Conservation (phyloP, 2,329 filamentous ascomycete species). For the Trichocomaceae sp. region DNA sequence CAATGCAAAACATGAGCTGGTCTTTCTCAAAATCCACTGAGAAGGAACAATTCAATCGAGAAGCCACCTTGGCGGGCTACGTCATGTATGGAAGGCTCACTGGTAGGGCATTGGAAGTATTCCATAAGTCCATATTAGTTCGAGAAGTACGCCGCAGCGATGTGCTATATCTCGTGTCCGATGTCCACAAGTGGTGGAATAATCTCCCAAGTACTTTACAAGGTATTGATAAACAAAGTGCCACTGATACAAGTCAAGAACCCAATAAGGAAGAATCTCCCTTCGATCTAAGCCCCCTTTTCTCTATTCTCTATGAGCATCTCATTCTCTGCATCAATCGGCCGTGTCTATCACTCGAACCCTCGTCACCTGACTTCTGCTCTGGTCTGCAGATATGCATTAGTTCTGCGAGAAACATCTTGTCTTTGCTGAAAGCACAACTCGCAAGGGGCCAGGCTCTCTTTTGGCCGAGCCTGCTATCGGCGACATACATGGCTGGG, state of each 20-base stretch:
- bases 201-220: conserved; percentile 28
- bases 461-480: conserved; percentile 36
- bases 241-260: not conserved
- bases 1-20: not conserved
- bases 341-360: conserved; percentile 33
- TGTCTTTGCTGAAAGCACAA: conserved; percentile 31
- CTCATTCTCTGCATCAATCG: conserved; percentile 36
- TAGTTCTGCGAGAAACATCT: conserved; percentile 32
- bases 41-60: conserved; percentile 17
- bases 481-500: conserved; percentile 37
- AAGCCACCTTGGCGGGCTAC: conserved; percentile 32
- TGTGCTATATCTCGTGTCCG: conserved; percentile 33
- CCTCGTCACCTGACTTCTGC: conserved; percentile 34
- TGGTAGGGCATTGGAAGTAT: conserved; percentile 35
- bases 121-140: conserved; percentile 38
- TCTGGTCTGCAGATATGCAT: conserved; percentile 38
- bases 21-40: not conserved
- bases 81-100: conserved; percentile 36
- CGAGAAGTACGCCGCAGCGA: conserved; percentile 33
- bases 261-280: conserved; percentile 15
- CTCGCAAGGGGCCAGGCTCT: conserved; percentile 27
- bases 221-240: conserved; percentile 12
- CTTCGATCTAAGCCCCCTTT: conserved; percentile 33
- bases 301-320: conserved; percentile 38
- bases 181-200: conserved; percentile 41